Percentiles rank a stretch among this genome's conserved stretches.
Conservation (phyloP, 2,329 filamentous ascomycete species). For the Cordyceps farinosa region DNA sequence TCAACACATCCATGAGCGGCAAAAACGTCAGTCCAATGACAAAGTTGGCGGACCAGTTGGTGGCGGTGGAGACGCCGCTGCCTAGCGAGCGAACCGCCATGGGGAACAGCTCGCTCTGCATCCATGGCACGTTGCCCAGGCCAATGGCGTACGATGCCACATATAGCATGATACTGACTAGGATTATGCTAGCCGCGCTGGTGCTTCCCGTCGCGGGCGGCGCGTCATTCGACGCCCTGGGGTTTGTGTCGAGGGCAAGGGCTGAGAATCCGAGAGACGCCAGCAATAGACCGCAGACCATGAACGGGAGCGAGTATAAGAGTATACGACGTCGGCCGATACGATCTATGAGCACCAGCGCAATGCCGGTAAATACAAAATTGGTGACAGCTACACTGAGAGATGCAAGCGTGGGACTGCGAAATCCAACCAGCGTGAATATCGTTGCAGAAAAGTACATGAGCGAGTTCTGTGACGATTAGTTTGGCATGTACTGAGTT, state of each 20-base stretch:
- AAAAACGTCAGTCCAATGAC: constrained; percentile 82
- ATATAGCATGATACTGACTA: constrained; percentile 75
- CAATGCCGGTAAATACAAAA: constrained; percentile 72
- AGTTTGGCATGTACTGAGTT: background rate
- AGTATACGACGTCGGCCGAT: constrained; percentile 77
- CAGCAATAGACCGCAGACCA: constrained; percentile 68
- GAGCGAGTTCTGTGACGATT: constrained; percentile 63
- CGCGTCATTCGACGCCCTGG: constrained; percentile 17
- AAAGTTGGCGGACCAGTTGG: constrained; percentile 86
- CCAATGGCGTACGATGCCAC: constrained; percentile 84
- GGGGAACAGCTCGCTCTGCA: constrained; percentile 90
- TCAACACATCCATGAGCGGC: constrained; percentile 76
- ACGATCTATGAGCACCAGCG: constrained; percentile 72
- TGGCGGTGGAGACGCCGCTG: constrained; percentile 70
- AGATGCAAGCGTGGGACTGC: constrained; percentile 73
- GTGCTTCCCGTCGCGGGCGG: constrained; percentile 21
- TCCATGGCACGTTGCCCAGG: constrained; percentile 91
- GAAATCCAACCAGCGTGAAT: constrained; percentile 73
- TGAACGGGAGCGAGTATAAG: constrained; percentile 78
- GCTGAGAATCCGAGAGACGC: constrained; percentile 71
- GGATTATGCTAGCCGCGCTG: constrained; percentile 54
- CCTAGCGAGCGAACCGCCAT: constrained; percentile 69
- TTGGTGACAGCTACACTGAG: constrained; percentile 80
- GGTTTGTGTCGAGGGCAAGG: constrained; percentile 43
- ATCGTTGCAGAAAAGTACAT: constrained; percentile 92